These are phyloP conservation scores for Fonsecaea pugnacius DNA, from an alignment of 2,329 filamentous ascomycete species.

Conservation along the genomic window DNA sequence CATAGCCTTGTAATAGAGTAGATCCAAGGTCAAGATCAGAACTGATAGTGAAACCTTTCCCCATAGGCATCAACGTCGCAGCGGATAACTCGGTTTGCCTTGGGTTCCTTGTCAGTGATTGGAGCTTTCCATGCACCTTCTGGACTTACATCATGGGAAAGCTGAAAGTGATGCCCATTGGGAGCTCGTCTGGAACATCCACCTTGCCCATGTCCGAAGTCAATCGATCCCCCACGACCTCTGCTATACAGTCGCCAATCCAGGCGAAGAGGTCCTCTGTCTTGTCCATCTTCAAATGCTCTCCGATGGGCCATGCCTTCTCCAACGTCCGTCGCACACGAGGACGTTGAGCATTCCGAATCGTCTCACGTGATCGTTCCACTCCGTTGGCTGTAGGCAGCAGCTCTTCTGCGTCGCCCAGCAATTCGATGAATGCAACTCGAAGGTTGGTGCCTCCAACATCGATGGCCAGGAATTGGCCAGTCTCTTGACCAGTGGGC, in stretches of 20 bases:
- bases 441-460: slow-evolving; percentile 62
- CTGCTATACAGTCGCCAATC: slow-evolving; percentile 77
- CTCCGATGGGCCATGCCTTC: slow-evolving; percentile 73
- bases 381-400: slow-evolving; percentile 32
- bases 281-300: slow-evolving; percentile 74
- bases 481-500: slow-evolving; percentile 58
- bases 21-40: slow-evolving; percentile 60
- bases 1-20: slow-evolving; percentile 59
- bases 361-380: slow-evolving; percentile 49
- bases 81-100: slow-evolving; percentile 60
- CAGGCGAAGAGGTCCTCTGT: slow-evolving; percentile 77
- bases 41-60: slow-evolving; percentile 62
- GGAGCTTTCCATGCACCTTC: background rate
- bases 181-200: slow-evolving; percentile 49
- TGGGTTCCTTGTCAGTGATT: slow-evolving; percentile 24
- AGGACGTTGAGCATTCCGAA: slow-evolving; percentile 54
- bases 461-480: slow-evolving; percentile 61
- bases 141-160: slow-evolving; percentile 54
- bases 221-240: slow-evolving; percentile 65
- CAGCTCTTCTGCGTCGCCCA: slow-evolving; percentile 48
- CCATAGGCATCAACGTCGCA: slow-evolving; percentile 62
- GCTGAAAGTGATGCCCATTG: slow-evolving; percentile 57
- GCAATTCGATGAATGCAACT: slow-evolving; percentile 60
- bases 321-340: slow-evolving; percentile 66
- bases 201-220: slow-evolving; percentile 45